Conservation (phyloP, 2,329 filamentous ascomycete species). For the Aspergillus neoniger region DNA sequence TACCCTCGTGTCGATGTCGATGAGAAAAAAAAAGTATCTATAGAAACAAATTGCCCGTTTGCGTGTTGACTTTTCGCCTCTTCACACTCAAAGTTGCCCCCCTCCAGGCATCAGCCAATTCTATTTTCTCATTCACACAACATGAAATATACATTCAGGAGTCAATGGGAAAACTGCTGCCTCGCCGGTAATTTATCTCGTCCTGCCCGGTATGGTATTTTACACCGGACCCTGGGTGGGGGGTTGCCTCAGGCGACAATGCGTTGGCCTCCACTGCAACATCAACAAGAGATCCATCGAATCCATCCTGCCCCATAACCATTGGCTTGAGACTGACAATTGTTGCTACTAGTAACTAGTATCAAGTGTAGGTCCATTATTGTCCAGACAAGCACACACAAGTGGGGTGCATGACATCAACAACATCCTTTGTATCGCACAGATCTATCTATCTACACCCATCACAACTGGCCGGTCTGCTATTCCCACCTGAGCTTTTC, state of each 20-base stretch:
- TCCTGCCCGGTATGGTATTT: not conserved
- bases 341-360: not conserved
- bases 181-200: not conserved
- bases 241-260: conserved; percentile 2
- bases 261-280: not conserved
- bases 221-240: not conserved
- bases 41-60: too few species aligned
- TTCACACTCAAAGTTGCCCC: not conserved
- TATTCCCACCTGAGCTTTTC: not conserved
- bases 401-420: not conserved
- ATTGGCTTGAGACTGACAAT: not conserved
- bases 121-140: not conserved
- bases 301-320: not conserved
- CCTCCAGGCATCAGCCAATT: not conserved
- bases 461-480: not conserved
- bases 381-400: not conserved
- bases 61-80: too few species aligned
- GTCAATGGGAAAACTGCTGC: not conserved
- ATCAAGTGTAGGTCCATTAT: too few species aligned
- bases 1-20: too few species aligned
- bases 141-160: not conserved
- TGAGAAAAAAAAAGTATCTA: too few species aligned
- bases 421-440: not conserved
- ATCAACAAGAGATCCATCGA: not conserved
- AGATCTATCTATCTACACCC: not conserved